Conservation (phyloP, 306 rosid genomes). For the Gastrolobium bilobum region DNA sequence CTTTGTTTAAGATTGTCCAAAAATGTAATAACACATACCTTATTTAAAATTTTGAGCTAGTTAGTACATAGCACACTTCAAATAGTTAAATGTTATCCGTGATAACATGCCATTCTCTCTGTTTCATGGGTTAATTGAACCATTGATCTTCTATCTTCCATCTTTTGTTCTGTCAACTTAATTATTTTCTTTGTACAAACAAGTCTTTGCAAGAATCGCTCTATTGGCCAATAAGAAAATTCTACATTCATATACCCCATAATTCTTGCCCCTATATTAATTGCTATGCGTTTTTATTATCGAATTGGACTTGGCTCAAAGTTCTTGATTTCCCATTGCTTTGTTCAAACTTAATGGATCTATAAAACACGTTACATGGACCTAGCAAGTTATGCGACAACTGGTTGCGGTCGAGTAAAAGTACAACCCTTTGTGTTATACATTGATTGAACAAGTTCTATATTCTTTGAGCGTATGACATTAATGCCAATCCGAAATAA, state of each 20-base stretch:
- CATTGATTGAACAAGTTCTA: too few species aligned
- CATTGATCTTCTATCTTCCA: conserved; percentile 8
- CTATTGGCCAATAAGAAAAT: background rate
- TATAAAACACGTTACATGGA: background rate
- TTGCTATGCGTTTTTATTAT: background rate
- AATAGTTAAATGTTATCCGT: too few species aligned
- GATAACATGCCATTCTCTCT: background rate
- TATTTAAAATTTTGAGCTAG: too few species aligned
- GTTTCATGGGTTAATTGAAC: background rate
- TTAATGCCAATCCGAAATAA: too few species aligned
- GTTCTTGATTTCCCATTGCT: background rate
- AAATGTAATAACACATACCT: too few species aligned
- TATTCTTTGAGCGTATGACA: too few species aligned
- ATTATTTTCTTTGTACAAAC: background rate
- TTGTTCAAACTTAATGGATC: background rate
- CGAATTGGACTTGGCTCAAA: background rate
- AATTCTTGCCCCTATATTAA: background rate
- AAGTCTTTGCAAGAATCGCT: background rate
- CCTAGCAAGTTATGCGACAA: too few species aligned
- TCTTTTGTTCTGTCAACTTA: background rate
- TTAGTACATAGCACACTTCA: too few species aligned
- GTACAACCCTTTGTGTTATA: too few species aligned
- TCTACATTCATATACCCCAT: background rate
- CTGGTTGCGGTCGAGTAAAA: too few species aligned
- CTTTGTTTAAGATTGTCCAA: too few species aligned